A percentile compares a stretch with the other conserved stretches of the same genome.
Conservation (phyloP, 805 yeast species). For the Candida vaughaniae region DNA sequence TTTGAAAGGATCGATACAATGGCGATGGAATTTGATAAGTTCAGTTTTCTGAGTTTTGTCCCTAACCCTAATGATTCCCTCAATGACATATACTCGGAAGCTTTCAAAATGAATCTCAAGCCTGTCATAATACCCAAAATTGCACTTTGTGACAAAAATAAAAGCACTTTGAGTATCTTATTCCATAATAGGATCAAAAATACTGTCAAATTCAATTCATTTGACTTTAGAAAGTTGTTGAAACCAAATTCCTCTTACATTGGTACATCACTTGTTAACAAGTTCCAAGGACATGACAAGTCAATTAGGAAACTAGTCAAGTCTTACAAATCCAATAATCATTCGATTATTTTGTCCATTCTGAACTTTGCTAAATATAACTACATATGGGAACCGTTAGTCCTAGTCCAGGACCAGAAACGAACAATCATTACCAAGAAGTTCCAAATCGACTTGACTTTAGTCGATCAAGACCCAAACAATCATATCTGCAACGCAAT, state of each 20-base stretch:
- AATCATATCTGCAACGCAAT: slow-evolving; percentile 29
- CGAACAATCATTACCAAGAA: slow-evolving; percentile 32
- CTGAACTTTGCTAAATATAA: slow-evolving; percentile 39
- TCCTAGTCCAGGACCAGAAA: slow-evolving; percentile 15
- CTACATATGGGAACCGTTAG: slow-evolving; percentile 43
- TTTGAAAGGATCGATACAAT: slow-evolving; percentile 33
- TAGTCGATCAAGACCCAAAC: slow-evolving; percentile 1
- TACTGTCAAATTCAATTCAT: slow-evolving; percentile 27
- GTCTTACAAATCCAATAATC: slow-evolving; percentile 40
- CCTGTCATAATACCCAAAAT: slow-evolving; percentile 19
- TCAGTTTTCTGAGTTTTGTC: slow-evolving; percentile 12
- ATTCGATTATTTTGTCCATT: slow-evolving; percentile 33
- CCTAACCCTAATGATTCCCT: background rate
- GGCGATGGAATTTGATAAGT: slow-evolving; percentile 9
- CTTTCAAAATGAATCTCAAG: slow-evolving; percentile 6
- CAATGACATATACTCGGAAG: slow-evolving; percentile 4
- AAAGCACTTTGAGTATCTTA: slow-evolving; percentile 19
- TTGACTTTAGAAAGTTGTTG: slow-evolving; percentile 14
- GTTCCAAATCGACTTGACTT: slow-evolving; percentile 24
- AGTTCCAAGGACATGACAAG: slow-evolving; percentile 83
- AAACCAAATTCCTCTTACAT: slow-evolving; percentile 4
- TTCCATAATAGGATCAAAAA: slow-evolving; percentile 39
- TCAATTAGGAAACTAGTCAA: slow-evolving; percentile 67
- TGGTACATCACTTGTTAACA: slow-evolving; percentile 31
- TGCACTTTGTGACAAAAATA: slow-evolving; percentile 11